Conservation (phyloP, 208 protist species). For the Trypanosomatidae sp. region DNA sequence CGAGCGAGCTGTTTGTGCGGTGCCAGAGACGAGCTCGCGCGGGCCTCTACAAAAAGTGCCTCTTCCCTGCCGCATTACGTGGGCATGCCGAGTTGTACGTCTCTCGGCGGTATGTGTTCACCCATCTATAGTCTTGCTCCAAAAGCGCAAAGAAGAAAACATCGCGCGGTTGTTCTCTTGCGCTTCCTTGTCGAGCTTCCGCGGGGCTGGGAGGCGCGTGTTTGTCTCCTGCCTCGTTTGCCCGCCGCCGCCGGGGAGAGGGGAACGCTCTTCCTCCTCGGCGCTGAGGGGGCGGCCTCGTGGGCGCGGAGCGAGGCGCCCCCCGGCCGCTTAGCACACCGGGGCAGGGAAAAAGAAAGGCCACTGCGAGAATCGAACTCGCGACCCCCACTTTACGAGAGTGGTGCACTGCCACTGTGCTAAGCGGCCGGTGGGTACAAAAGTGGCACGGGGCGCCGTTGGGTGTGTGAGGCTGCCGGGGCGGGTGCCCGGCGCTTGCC, state of each 20-base stretch:
- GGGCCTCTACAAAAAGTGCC: background rate
- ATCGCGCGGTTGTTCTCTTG: background rate
- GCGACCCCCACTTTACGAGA: slow-evolving; percentile 96
- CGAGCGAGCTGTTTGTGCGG: background rate
- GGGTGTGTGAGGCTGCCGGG: background rate
- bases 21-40: background rate
- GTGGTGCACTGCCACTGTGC: slow-evolving; percentile 96
- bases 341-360: slow-evolving; percentile 44
- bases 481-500: background rate
- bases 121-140: background rate
- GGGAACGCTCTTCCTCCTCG: background rate
- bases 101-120: background rate
- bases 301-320: background rate
- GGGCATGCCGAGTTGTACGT: background rate
- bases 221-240: background rate
- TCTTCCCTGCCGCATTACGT: background rate
- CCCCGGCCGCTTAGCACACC: background rate
- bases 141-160: background rate
- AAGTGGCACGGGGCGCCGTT: background rate
- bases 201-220: background rate
- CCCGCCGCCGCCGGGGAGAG: too few relatives aligned
- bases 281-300: background rate
- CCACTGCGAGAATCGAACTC: slow-evolving; percentile 96
- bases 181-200: background rate
- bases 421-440: slow-evolving; percentile 74